Base-by-base conservation (phyloP, 2,329 filamentous ascomycete genomes). In the Pyrenophora tritici-repentis region DNA sequence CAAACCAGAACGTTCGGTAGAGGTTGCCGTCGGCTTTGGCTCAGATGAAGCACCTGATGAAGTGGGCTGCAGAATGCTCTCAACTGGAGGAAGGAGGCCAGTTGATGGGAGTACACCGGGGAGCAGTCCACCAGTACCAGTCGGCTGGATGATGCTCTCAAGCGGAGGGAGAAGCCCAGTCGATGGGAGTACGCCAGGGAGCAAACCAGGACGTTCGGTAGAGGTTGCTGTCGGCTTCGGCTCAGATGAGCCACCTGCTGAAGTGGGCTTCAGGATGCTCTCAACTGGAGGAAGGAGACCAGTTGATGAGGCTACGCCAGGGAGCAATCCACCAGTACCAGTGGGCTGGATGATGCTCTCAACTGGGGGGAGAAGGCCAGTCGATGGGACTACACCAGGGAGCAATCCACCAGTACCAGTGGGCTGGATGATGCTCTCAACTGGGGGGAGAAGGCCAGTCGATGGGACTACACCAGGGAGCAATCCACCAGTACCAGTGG, bases 341-440 rank as follows among this genome's bases (percentile, higher is more conserved):
- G n/a, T n/a, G n/a, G n/a, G n/a, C n/a, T n/a, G n/a, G n/a, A n/a
- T n/a, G n/a, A n/a, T n/a, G n/a, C n/a, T n/a, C n/a, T n/a, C n/a
- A n/a, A n/a, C n/a, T n/a, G n/a, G n/a, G n/a, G n/a, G n/a, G n/a
- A n/a, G n/a, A n/a, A n/a, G n/a, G n/a, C n/a, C n/a, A n/a, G n/a
- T n/a, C n/a, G n/a, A n/a, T n/a, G n/a, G 53, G 42, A 34, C n/a
- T 41, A 16, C 34, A 18, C 5, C 38, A 39, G 12, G 58, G 47
- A n/a, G 48, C 39, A 46, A 17, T 29, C 44, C 53, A 9, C 49
- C 50, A 3, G 43, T 24, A 6, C 53, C 51, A 13, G 56, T 47
- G 32, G 56, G 42, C 33, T 53, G 52, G 9, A 68, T 53, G 20
- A 64, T 43, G 17, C 39, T 61, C 40, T 56, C 57, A 8, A 66